Evolutionary conservation across 495 filamentous ascomycete genomes (phyloP).

Genomic region (Entonaema liquescens): DNA sequence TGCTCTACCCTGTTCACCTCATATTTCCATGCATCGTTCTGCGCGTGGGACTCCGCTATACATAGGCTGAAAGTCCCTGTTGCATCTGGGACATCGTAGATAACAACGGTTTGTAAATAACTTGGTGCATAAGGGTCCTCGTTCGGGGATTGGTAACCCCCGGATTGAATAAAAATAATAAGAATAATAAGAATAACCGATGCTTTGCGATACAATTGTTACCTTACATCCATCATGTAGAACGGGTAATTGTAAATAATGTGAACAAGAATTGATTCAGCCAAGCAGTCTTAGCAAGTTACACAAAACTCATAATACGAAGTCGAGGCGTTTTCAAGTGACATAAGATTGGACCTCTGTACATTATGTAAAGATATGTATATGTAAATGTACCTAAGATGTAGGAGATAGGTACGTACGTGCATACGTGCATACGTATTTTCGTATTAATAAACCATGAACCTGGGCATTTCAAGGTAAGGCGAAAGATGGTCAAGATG

Average conservation of each 20-base stretch:
- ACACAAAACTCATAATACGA: neutral
- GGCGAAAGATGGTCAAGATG: neutral
- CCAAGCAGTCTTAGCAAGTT: neutral
- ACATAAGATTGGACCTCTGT: neutral
- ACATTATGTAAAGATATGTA: slow-evolving; percentile 8
- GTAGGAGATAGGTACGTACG: neutral
- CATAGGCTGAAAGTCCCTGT: slow-evolving; percentile 22
- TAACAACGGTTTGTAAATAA: neutral
- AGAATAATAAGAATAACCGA: too few species aligned
- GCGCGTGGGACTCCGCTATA: slow-evolving; percentile 13
- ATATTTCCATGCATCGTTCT: slow-evolving; percentile 19
- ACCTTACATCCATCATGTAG: too few species aligned
- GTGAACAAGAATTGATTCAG: neutral
- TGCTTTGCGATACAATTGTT: neutral
- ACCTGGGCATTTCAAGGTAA: neutral
- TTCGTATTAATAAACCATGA: neutral
- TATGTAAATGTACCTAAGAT: slow-evolving; percentile 2
- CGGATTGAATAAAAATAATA: too few species aligned
- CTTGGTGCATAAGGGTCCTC: slow-evolving; percentile 9
- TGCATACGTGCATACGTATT: neutral
- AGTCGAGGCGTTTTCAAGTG: neutral
- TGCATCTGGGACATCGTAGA: slow-evolving; percentile 16
- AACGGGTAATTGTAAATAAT: too few species aligned
- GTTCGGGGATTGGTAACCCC: neutral
- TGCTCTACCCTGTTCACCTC: slow-evolving; percentile 15